Percentiles rank a stretch among this genome's conserved stretches.
phyloP scores from a whole-genome alignment of 1,139 yeast species.

The Debaryomyces nepalensis region DNA sequence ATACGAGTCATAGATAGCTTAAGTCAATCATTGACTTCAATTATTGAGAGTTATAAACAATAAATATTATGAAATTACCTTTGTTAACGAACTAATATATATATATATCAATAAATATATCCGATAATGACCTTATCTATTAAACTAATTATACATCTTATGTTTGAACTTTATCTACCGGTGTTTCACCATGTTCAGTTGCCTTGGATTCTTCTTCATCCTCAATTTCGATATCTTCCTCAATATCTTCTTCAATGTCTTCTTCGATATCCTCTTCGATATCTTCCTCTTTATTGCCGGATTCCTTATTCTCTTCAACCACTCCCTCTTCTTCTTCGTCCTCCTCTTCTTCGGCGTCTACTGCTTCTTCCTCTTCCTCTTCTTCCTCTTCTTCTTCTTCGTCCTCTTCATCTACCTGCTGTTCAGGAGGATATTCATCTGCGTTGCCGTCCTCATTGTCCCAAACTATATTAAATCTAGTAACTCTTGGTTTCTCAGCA shows the following conservation, averaged over 20 bases:
- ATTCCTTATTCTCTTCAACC: slow-evolving; percentile 13
- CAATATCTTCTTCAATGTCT: slow-evolving; percentile 15
- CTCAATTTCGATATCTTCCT: slow-evolving; percentile 17
- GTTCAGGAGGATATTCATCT: slow-evolving; percentile 74
- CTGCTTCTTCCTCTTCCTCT: slow-evolving; percentile 48
- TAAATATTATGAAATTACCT: slow-evolving; percentile 13
- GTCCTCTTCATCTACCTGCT: slow-evolving; percentile 54
- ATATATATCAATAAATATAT: slow-evolving; percentile 6
- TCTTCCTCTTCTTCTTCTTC: slow-evolving; percentile 57
- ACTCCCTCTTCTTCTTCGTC: slow-evolving; percentile 9
- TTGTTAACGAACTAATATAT: slow-evolving; percentile 7
- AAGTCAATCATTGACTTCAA: slow-evolving; percentile 36
- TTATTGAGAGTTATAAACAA: slow-evolving; percentile 23
- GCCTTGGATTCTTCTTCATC: slow-evolving; percentile 15
- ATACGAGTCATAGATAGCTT: slow-evolving; percentile 34
- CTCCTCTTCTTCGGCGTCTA: slow-evolving; percentile 13
- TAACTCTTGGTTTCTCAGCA: slow-evolving; percentile 97
- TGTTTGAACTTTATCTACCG: slow-evolving; percentile 10
- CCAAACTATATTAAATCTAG: slow-evolving; percentile 96
- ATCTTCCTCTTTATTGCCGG: slow-evolving; percentile 16
- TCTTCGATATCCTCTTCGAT: slow-evolving; percentile 20
- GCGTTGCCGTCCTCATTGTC: slow-evolving; percentile 66
- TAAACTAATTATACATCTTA: slow-evolving; percentile 13
- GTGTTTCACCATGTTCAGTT: slow-evolving; percentile 9
- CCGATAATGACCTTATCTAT: slow-evolving; percentile 12